Evolutionary conservation across 2,329 filamentous ascomycete species (phyloP).

Genomic region (Colletotrichum higginsianum): DNA sequence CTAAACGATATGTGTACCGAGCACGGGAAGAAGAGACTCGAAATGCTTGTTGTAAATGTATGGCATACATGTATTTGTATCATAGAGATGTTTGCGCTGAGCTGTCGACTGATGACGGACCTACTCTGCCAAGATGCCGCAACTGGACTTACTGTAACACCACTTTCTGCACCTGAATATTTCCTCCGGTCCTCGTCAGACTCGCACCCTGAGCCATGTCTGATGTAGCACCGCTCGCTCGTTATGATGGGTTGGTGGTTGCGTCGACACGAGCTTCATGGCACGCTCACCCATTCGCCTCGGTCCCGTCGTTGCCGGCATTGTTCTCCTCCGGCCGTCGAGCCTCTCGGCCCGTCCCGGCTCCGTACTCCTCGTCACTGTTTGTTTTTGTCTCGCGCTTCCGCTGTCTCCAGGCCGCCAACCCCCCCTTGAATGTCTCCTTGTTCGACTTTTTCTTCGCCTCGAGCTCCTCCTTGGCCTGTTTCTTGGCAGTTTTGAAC

Average conservation of each 20-base stretch:
- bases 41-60: conserved; percentile 35
- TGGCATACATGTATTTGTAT: conserved; percentile 37
- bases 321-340: neutral
- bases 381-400: conserved; percentile 4
- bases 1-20: neutral
- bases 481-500: conserved; percentile 11
- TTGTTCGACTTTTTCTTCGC: conserved; percentile 18
- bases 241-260: neutral
- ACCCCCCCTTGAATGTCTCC: conserved; percentile 15
- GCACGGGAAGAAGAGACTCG: neutral
- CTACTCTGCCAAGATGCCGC: conserved; percentile 15
- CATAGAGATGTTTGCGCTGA: conserved; percentile 27
- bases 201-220: neutral
- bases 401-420: conserved; percentile 25
- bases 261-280: neutral
- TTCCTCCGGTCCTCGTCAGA: neutral
- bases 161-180: neutral
- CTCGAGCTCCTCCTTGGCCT: conserved; percentile 29
- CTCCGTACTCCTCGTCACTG: neutral
- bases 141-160: conserved; percentile 1
- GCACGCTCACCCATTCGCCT: neutral
- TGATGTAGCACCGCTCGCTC: neutral
- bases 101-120: conserved; percentile 1
- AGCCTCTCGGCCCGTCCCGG: neutral
- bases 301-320: neutral